A percentile compares a stretch with the other conserved stretches of the same genome.
These are phyloP conservation scores for Quercus engelmannii DNA, from an alignment of 306 rosid species.

Conservation along the genomic window DNA sequence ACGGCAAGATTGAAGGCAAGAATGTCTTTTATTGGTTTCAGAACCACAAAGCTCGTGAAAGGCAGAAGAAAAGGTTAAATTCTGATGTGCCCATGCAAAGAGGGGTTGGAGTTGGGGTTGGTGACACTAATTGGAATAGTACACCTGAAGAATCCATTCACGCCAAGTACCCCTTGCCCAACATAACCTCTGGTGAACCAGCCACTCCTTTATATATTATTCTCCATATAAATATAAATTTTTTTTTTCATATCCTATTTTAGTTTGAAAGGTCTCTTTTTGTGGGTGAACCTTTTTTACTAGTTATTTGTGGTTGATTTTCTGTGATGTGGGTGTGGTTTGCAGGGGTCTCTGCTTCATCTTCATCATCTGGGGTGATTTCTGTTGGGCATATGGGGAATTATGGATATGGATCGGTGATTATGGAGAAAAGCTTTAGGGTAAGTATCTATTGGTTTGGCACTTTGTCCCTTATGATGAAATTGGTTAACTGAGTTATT, in stretches of 20 bases:
- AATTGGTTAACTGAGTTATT: background rate
- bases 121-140: slow-evolving; percentile 35
- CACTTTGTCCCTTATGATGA: background rate
- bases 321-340: background rate
- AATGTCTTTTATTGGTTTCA: slow-evolving; percentile 96
- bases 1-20: slow-evolving; percentile 96
- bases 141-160: slow-evolving; percentile 33
- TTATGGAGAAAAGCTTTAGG: slow-evolving; percentile 86
- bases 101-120: background rate
- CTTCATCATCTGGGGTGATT: slow-evolving; percentile 56
- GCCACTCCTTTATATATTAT: background rate
- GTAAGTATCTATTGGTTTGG: slow-evolving; percentile 37
- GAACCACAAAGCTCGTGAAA: slow-evolving; percentile 96
- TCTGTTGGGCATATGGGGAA: slow-evolving; percentile 61
- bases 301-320: background rate
- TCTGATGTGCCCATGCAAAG: slow-evolving; percentile 40
- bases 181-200: slow-evolving; percentile 44
- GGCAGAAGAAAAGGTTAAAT: slow-evolving; percentile 91
- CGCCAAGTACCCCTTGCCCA: slow-evolving; percentile 38
- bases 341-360: slow-evolving; percentile 50
- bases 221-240: background rate
- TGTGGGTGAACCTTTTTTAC: background rate
- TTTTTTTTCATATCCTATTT: no score
- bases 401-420: slow-evolving; percentile 69
- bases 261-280: background rate